A percentile compares a stretch with the other conserved stretches of the same genome.
These are phyloP conservation scores for Pelargonium cotyledonis DNA, from an alignment of 441 rosid genomes.

Conservation along the genomic window DNA sequence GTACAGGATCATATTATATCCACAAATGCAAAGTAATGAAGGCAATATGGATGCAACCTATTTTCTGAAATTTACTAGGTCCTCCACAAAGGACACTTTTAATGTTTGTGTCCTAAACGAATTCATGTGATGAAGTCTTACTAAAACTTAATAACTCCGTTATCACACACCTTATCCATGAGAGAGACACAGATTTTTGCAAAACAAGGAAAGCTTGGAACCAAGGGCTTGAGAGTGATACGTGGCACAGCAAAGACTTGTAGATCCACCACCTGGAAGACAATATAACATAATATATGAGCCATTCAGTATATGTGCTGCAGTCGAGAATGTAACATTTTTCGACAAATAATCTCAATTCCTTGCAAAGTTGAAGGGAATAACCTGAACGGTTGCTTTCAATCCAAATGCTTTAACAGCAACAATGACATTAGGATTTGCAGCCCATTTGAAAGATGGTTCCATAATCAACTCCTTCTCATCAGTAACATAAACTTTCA, in stretches of 20 bases:
- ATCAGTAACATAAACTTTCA: slow-evolving; percentile 89
- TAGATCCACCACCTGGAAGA: slow-evolving; percentile 65
- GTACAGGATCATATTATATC: no score
- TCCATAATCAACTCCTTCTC: slow-evolving; percentile 98
- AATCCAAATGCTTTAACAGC: slow-evolving; percentile 83
- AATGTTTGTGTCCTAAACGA: not conserved
- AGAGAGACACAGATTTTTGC: slow-evolving; percentile 81
- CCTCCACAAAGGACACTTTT: no score
- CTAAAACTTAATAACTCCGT: not conserved
- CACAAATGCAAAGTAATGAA: no score
- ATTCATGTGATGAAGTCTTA: not conserved
- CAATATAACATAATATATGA: not conserved
- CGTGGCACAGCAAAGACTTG: slow-evolving; percentile 89
- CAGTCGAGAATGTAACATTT: not conserved
- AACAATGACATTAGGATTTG: slow-evolving; percentile 66
- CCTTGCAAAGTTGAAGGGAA: slow-evolving; percentile 6
- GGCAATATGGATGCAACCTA: no score
- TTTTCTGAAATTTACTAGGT: no score
- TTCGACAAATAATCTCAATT: not conserved
- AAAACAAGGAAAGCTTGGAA: slow-evolving; percentile 94
- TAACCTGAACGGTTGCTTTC: slow-evolving; percentile 91
- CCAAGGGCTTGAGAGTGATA: slow-evolving; percentile 90
- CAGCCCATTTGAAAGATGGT: slow-evolving; percentile 87
- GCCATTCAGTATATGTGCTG: not conserved
- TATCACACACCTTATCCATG: slow-evolving; percentile 73